phyloP scores from a whole-genome alignment of 2,329 filamentous ascomycete genomes.

The Phaeosphaeriaceae sp. region DNA sequence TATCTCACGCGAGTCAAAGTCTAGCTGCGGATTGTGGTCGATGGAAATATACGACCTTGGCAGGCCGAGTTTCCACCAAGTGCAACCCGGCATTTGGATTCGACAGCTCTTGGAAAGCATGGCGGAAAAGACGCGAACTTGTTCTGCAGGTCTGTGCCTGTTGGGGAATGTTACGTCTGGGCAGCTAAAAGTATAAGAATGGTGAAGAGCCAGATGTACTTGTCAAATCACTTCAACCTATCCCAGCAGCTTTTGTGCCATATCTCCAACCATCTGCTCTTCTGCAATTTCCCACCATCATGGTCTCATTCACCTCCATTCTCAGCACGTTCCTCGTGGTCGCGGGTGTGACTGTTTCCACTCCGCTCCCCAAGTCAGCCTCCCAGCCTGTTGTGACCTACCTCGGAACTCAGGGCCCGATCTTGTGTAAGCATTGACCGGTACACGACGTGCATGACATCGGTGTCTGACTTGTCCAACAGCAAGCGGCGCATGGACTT shows the following conservation, averaged over 20 bases:
- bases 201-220: neutral
- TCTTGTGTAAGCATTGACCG: slow-evolving; percentile 24
- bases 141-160: neutral
- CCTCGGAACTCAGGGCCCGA: slow-evolving; percentile 38
- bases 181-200: slow-evolving; percentile 1
- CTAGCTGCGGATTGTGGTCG: neutral
- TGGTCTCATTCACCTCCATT: slow-evolving; percentile 31
- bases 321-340: slow-evolving; percentile 25
- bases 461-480: neutral
- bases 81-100: slow-evolving; percentile 11
- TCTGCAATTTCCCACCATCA: slow-evolving; percentile 8
- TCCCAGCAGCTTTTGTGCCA: neutral
- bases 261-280: neutral
- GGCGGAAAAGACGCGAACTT: slow-evolving; percentile 8
- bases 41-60: slow-evolving; percentile 7
- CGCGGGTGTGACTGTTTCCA: slow-evolving; percentile 22
- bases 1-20: slow-evolving; percentile 11
- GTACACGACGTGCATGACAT: neutral
- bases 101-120: slow-evolving; percentile 24
- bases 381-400: slow-evolving; percentile 39
- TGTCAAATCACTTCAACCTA: neutral
- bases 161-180: neutral
- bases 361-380: slow-evolving; percentile 27
- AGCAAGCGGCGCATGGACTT: slow-evolving; percentile 39
- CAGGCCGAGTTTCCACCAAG: neutral